Base-by-base conservation (phyloP, 2,329 filamentous ascomycete genomes). In the Colletotrichum somersetense region DNA sequence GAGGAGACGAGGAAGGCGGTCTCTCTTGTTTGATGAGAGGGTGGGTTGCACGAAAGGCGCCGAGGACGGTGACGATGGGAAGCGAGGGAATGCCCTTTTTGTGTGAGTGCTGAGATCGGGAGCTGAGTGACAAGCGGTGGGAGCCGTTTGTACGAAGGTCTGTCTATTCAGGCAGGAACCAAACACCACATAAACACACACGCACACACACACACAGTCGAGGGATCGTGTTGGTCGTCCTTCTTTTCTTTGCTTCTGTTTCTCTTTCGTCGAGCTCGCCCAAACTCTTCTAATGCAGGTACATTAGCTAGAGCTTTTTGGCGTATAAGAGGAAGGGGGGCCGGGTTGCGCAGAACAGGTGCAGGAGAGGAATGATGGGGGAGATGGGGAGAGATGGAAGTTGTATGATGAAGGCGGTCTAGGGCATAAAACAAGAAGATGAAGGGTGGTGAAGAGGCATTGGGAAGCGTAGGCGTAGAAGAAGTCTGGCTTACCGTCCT, bases 271-370 rank as follows among this genome's bases (percentile, higher is more conserved):
- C 62, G 67, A 73, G 62, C 57, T 71, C 57, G 46, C 57, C 71
- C 71, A 67, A 73, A 73, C 71, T 71, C 70, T 72, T 69, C 71
- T 73, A 72, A 73, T 73, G 68, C 71, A 73, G 68, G 71, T 68
- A 72, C 68, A 73, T 73, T 65, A 73, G 71, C 71, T 53, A 48
- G 67, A 63, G 42, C 33, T 66, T 52, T 52, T 52, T 52, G 63
- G 72, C 62, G 55, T 62, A 40, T 73, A 73, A 72, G 68, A 73
- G 35, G 58, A 46, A 73, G 35, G 58, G 46, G 55, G 68, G 68
- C 56, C 26, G 50, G 68, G 48, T 53, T 56, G 44, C 53, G 71
- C 59, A 66, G 71, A 62, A 56, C 42, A 66, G 63, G 61, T 57
- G 67, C 55, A 72, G 59, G 33, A 63, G 55, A 48, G 40, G 58